Evolutionary conservation across 2,329 filamentous ascomycete species (phyloP), one percentile per base, ranked within the genome.

Genomic region (Tolypocladium cylindrosporum): DNA sequence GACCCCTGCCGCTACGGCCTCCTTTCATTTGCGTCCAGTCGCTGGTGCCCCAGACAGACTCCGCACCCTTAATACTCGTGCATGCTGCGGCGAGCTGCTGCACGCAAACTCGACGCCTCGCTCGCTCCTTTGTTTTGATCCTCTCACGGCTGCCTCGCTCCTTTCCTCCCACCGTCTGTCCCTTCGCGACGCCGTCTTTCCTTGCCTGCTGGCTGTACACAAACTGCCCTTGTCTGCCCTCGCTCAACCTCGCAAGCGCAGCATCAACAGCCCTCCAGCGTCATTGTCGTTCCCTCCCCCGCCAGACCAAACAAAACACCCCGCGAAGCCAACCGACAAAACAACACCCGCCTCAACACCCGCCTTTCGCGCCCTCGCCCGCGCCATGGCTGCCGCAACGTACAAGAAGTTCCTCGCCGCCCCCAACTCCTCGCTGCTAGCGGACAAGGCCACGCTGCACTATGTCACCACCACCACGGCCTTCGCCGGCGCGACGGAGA

Each of bases 391-490:
- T 62, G 69, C 74, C 64, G 69, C 80, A 39, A 51, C 58, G 60
- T 93, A 93, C 77, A 82, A 85, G 78, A 82, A 84, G 75, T 92
- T 91, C 71, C 79, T 92, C 58, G 79, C 82, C 68, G 78, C 83
- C 61, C 88, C 88, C 61, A 85, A 76, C 72, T 75, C 84, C 57
- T 81, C 83, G 58, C 75, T 82, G 58, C 77, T 93, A 67, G 79
- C 85, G 41, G 75, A 81, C 57, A 80, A 87, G 71, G 87, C 87
- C 59, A 83, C 87, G 51, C 76, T 92, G 65, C 86, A 93, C 78
- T 99, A 97, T 78, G 87, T 97, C 72, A 91, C 92, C 58, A 96
- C 93, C 9, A 87, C 91, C 14, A 91, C 87, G 40, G 84, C 84
- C 62, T 79, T 95, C 69, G 79, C 81, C 61, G 86, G 90, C 64